Base-by-base conservation (phyloP, 2,329 filamentous ascomycete genomes). In the Penicillium sp. region DNA sequence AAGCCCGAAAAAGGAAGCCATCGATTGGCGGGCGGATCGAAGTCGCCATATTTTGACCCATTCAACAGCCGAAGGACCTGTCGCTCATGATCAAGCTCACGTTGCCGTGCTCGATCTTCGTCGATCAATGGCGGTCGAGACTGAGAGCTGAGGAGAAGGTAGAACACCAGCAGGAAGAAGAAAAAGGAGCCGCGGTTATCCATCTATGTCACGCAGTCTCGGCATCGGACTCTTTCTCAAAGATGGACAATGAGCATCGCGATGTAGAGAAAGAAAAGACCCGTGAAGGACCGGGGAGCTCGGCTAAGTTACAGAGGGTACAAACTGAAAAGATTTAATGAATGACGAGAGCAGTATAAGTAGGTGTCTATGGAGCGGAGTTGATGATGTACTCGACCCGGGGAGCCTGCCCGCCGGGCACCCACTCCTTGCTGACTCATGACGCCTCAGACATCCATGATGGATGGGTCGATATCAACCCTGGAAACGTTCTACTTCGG, bases 1-100 rank as follows among this genome's bases (percentile, higher is more conserved):
- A 95, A 86, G 1, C 93, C 93, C 3, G 89, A 89, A 49, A 96
- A 77, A 63, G 91, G 90, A 56, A 91, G 74, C 79, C 77, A 82
- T 60, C 70, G 76, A 56, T 77, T 68, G 10, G 73, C 67, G 31
- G 57, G 58, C 21, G 76, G 70, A 64, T 79, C 71, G 38, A 85
- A 79, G 50, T 82, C 78, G 35, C 80, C 81, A 70, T 81, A 82
- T 6, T 69, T 70, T 8, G 80, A 79, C 53, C 75, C 76, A 48
- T 79, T 79, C 37, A 82, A 63, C n/a, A 80, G 66, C 15, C 72
- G 72, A 21, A 85, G 73, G 52, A 78, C 77, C 58, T 75, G 71
- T 62, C 77, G 76, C 69, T 85, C 81, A 58, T 78, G 74, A 18
- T 72, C 71, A 52, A 84, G 71, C 54, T 79, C 74, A 58, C 79